Evolutionary conservation across 768 basidiomycete species (phyloP), one percentile per base, ranked within the genome.

Genomic region (Dioszegia crocea): DNA sequence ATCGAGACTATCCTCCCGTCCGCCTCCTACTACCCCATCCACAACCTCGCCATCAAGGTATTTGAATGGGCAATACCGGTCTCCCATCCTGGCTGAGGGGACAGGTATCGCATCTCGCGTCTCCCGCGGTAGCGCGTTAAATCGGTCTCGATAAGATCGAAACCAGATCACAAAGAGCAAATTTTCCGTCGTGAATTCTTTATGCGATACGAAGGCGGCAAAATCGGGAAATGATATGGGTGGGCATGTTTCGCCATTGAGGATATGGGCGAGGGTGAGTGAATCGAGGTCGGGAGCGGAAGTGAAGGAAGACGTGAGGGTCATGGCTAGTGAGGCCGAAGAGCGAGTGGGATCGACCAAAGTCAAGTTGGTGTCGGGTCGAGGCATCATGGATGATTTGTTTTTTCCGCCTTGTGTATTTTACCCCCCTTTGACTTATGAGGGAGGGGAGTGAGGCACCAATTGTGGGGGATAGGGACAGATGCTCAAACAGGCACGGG

Each of bases 81-180:
- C 66, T 3, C 68, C 70, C 36, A 74, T 33, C 26, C 59, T 51
- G 10, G 63, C 68, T 52, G 60, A 64, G 11, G 70, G 73, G n/a
- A 66, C 55, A 17, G 70, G 70, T 39, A 71, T 57, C 19, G 41
- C 38, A 12, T 53, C 40, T 38, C 59, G 61, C 8, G 51, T 39
- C 11, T 59, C 47, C 30, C 41, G 33, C 10, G 46, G 39, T 19
- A 74, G 33, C n/a, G 39, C 53, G 5, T 65, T 57, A 17, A 47
- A 71, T 24, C 73, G 59, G 3, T 55, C 24, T 24, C 45, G 44
- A 46, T 74, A 74, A n/a, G 61, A 67, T 47, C 64, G 47, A 47
- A 64, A 74, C 73, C 73, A 74, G 24, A 74, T 56, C 30, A 68
- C 62, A 47, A 74, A 74, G 12, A 71, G 48, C 4, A 74, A 56